A percentile compares a stretch with the other conserved stretches of the same genome.
phyloP scores from a whole-genome alignment of 2,329 filamentous ascomycete genomes.

The Tolypocladium sp. region DNA sequence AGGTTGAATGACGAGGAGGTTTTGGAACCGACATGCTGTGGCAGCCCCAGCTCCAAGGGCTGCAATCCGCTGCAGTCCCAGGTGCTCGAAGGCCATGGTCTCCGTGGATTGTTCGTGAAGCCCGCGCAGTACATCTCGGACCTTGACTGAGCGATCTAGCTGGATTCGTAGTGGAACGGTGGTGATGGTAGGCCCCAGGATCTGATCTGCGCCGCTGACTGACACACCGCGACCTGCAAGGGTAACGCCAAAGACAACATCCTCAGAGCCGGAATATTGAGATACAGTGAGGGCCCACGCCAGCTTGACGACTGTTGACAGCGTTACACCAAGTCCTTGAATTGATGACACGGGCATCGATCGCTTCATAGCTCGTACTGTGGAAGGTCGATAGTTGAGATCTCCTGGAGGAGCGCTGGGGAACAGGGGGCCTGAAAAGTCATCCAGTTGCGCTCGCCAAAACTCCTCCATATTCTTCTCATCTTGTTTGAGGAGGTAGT shows the following conservation, averaged over 20 bases:
- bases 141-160: conserved; percentile 14
- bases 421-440: conserved; percentile 29
- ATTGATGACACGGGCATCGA: conserved; percentile 18
- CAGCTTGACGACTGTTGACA: conserved; percentile 15
- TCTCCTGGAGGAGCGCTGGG: conserved; percentile 27
- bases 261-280: conserved; percentile 30
- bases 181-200: conserved; percentile 24
- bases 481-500: conserved; percentile 28
- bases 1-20: conserved; percentile 18
- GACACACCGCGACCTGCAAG: conserved; percentile 26
- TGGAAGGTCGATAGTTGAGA: conserved; percentile 31
- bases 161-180: conserved; percentile 31
- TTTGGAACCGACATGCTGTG: conserved; percentile 15
- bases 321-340: conserved; percentile 16
- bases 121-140: conserved; percentile 3
- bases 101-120: conserved; percentile 8
- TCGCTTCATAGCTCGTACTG: conserved; percentile 24
- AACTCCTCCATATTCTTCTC: conserved; percentile 25
- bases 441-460: conserved; percentile 31
- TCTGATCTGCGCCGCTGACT: conserved; percentile 9
- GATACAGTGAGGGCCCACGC: conserved; percentile 42
- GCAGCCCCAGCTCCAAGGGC: conserved; percentile 4
- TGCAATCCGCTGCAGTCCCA: conserved; percentile 12
- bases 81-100: conserved; percentile 11
- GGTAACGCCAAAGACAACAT: conserved; percentile 33